Conservation (phyloP, 106 monocot species). For the Platanthera guangdongensis region DNA sequence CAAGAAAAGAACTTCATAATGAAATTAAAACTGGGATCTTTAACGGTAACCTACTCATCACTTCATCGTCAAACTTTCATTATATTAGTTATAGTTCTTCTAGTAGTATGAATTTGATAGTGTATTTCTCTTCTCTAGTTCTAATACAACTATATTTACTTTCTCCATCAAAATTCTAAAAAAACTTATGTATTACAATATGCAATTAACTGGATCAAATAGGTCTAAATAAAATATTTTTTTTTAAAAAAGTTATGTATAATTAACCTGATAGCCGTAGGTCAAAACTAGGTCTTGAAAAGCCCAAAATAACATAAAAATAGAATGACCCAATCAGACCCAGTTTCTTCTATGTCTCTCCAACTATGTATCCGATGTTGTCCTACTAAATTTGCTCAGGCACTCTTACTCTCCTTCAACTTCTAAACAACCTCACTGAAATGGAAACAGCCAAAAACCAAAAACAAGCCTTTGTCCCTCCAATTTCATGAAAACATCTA, state of each 20-base stretch:
- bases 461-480: not conserved
- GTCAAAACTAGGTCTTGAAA: not conserved
- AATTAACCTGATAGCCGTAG: not conserved
- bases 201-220: too few relatives aligned
- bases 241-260: not conserved
- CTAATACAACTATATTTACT: too few relatives aligned
- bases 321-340: not conserved
- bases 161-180: too few relatives aligned
- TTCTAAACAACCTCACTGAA: not conserved
- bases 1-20: too few relatives aligned
- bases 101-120: too few relatives aligned
- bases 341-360: not conserved
- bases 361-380: not conserved
- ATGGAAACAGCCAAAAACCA: not conserved
- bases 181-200: too few relatives aligned
- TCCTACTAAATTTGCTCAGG: not conserved
- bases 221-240: too few relatives aligned
- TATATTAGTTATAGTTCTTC: too few relatives aligned
- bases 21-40: too few relatives aligned
- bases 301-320: not conserved
- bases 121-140: too few relatives aligned
- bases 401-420: not conserved
- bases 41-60: too few relatives aligned
- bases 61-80: too few relatives aligned
- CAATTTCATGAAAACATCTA: not conserved